Evolutionary conservation across 352 stramenopile genomes (phyloP), one percentile per base, ranked within the genome.

Genomic region (Pythium apleroticum): DNA sequence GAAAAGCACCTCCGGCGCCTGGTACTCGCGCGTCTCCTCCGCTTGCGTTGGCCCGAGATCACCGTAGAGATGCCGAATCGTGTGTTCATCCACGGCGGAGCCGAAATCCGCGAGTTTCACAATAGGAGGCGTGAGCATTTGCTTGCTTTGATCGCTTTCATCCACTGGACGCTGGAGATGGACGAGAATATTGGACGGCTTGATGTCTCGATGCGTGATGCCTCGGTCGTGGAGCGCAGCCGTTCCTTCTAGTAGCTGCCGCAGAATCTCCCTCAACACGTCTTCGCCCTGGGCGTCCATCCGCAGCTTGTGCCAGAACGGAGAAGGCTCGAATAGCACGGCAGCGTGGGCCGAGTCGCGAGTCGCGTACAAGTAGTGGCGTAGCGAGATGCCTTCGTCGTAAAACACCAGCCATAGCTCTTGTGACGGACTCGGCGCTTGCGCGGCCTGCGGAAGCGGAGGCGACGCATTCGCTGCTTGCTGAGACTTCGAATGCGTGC

Each of bases 1-100:
- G 60, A 93, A 90, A 8, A 94, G 60, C n/a, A 93, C 87, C 66
- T 99, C 96, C 5, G 96, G 96, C 31, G 95, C 93, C 55, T 97
- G 90, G 74, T 98, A 99, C 67, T 98, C 91, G 49, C 96, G 78
- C 30, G 96, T 98, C 72, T 97, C 89, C 74, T 98, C 96, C 15
- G 72, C 79, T 67, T 96, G 83, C 33, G 79, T 93, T 17, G 96
- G 95, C 2, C 93, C 93, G 62, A 6, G 58, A 15, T 64, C 52
- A 25, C 63, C 57, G 71, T 98, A 96, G 57, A 98, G 75, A 52
- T 91, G 77, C 0, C 71, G 65, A 17, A 91, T 69, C 4, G 82
- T 87, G 66, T 91, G 88, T 4, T 87, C 76, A 53, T 96, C 84
- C 12, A 96, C 81, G 15, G 90, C 90, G 19, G 86, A 96, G 10